These are phyloP conservation scores for Aspergillus aculeatinus DNA, from an alignment of 2,329 filamentous ascomycete species.

Conservation along the genomic window DNA sequence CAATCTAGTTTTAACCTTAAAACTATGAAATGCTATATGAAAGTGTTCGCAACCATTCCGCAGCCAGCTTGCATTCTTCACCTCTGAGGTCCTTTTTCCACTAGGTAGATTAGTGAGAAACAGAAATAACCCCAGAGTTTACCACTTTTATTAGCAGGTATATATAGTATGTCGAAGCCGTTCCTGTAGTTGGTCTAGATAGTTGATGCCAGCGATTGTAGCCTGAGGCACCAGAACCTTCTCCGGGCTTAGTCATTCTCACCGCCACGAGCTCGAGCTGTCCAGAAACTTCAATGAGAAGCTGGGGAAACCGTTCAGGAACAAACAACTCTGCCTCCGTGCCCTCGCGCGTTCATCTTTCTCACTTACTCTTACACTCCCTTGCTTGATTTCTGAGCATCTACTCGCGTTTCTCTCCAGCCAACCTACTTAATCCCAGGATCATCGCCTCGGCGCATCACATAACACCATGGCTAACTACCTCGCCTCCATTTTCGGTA, in stretches of 20 bases:
- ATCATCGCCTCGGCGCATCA: neutral
- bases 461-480: constrained; percentile 80
- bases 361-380: neutral
- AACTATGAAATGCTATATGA: no score
- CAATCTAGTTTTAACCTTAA: no score
- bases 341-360: constrained; percentile 4
- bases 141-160: no score
- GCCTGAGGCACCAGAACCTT: constrained; percentile 22
- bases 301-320: constrained; percentile 15
- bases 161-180: no score
- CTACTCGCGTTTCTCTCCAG: constrained; percentile 2
- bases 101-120: no score
- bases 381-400: neutral
- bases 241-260: constrained; percentile 27
- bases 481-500: constrained; percentile 98
- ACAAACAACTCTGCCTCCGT: constrained; percentile 5
- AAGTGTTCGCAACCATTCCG: no score
- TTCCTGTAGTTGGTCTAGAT: no score
- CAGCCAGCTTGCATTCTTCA: no score
- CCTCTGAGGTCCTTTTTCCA: no score
- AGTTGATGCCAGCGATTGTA: neutral
- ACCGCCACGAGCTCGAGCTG: constrained; percentile 27
- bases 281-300: constrained; percentile 38
- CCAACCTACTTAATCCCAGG: neutral
- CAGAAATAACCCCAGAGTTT: no score